phyloP scores from a whole-genome alignment of 2,329 filamentous ascomycete genomes.

The Stagonosporopsis chrysanthemi region DNA sequence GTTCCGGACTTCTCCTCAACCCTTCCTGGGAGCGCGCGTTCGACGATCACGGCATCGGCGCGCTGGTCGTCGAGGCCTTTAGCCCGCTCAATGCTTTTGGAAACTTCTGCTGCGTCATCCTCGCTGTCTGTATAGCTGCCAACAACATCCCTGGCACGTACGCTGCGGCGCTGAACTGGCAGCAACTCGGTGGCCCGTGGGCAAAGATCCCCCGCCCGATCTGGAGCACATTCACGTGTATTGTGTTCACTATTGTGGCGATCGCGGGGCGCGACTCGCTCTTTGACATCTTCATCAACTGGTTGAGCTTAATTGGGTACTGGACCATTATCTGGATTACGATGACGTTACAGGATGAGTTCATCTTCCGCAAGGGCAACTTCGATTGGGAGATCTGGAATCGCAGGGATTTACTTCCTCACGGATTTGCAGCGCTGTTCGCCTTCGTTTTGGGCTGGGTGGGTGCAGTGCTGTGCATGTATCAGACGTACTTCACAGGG shows the following conservation, averaged over 20 bases:
- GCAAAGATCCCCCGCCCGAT: slow-evolving; percentile 70
- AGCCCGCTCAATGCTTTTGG: slow-evolving; percentile 69
- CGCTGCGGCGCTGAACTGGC: slow-evolving; percentile 70
- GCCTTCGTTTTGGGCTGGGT: slow-evolving; percentile 32
- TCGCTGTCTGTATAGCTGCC: slow-evolving; percentile 71
- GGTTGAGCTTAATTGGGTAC: slow-evolving; percentile 48
- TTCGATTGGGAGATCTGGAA: slow-evolving; percentile 38
- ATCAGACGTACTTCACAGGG: slow-evolving; percentile 35
- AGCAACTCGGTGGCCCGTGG: slow-evolving; percentile 67
- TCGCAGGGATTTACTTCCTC: slow-evolving; percentile 27
- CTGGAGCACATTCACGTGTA: slow-evolving; percentile 63
- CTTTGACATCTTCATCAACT: slow-evolving; percentile 70
- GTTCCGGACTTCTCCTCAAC: slow-evolving; percentile 61
- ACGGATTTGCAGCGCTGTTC: slow-evolving; percentile 32
- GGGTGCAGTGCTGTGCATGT: slow-evolving; percentile 34
- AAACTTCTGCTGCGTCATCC: slow-evolving; percentile 72
- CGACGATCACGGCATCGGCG: slow-evolving; percentile 61
- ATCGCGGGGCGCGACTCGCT: slow-evolving; percentile 68
- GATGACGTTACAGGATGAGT: slow-evolving; percentile 33
- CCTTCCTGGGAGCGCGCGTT: slow-evolving; percentile 64
- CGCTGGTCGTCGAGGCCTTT: slow-evolving; percentile 68
- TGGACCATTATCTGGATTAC: slow-evolving; percentile 37
- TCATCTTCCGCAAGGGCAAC: slow-evolving; percentile 28
- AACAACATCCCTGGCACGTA: slow-evolving; percentile 76
- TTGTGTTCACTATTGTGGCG: slow-evolving; percentile 68